Evolutionary conservation across 345 rosid species (phyloP), one percentile per base, ranked within the genome.

Genomic region (Populus davidiana): DNA sequence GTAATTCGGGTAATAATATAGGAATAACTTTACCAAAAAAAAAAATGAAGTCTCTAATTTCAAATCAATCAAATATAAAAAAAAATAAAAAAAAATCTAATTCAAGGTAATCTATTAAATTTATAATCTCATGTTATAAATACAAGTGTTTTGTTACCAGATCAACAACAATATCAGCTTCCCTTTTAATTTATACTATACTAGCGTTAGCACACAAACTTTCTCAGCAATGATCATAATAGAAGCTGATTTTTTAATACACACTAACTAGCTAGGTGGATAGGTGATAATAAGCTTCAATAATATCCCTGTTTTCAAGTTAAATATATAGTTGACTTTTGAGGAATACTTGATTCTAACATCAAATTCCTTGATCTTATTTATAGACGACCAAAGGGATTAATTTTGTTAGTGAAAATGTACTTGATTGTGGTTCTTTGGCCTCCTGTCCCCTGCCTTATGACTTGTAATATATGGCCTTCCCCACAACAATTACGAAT

Each of bases 1-100:
- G 1, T 33, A 0, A 33, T 3, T 33, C 5, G 0, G 0, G 1
- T 33, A 33, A 33, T 33, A 0, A 33, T 33, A 33, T 0, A 1
- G 1, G 0, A 0, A 33, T 33, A 33, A 4, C 36, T 33, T 4
- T 4, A 33, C 0, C 0, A 0, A 31, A 31, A 3, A 3, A 4
- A 33, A 33, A 4, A 0, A 25, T 25, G 25, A 25, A 25, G 25
- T 25, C 25, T 0, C 36, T 33, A 33, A 4, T 33, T 33, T 0
- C 1, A 33, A 33, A 33, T 33, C 0, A 33, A 33, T 33, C 0
- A 33, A 33, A 33, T 33, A 0, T 33, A 4, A 33, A 33, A 33
- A 33, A 33, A 4, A 4, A 33, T 4, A 33, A 33, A 4, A 33
- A 33, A 33, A 33, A 4, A 33, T 4, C 0, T 3, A 33, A 0